These are phyloP conservation scores for Paramecium sexaurelia DNA, from an alignment of 73 alveolate genomes.

Conservation along the genomic window DNA sequence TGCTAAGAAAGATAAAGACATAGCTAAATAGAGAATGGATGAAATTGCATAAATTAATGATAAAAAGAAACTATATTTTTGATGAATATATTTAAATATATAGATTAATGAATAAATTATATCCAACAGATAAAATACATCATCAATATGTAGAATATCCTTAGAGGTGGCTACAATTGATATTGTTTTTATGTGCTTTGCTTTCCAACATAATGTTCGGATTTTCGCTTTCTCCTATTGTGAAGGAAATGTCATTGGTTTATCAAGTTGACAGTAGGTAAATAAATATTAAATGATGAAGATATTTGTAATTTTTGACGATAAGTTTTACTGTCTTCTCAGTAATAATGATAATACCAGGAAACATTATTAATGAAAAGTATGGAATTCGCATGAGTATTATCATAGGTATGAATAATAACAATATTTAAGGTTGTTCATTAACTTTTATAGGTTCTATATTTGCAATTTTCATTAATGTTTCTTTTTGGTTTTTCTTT, in stretches of 20 bases:
- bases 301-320: slow-evolving; percentile 25
- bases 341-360: slow-evolving; percentile 50
- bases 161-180: not conserved
- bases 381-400: slow-evolving; percentile 43
- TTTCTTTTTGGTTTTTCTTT: slow-evolving; percentile 53
- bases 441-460: slow-evolving; percentile 40
- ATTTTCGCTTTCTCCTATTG: slow-evolving; percentile 53
- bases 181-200: slow-evolving; percentile 30
- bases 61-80: slow-evolving; percentile 22
- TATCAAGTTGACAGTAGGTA: slow-evolving; percentile 48
- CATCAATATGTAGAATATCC: slow-evolving; percentile 22
- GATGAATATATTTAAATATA: slow-evolving; percentile 23
- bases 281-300: not conserved
- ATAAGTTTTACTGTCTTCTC: slow-evolving; percentile 53
- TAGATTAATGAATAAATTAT: slow-evolving; percentile 25
- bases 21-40: slow-evolving; percentile 17
- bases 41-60: slow-evolving; percentile 6
- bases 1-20: slow-evolving; percentile 50
- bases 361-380: slow-evolving; percentile 44
- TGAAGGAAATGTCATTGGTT: slow-evolving; percentile 26
- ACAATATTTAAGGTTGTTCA: not conserved
- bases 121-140: slow-evolving; percentile 2
- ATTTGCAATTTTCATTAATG: slow-evolving; percentile 28
- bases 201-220: slow-evolving; percentile 55
- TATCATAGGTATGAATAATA: slow-evolving; percentile 15